A percentile compares a stretch with the other conserved stretches of the same genome.
These are phyloP conservation scores for Colletotrichum euphorbiae DNA, from an alignment of 2,329 filamentous ascomycete species.

Conservation along the genomic window DNA sequence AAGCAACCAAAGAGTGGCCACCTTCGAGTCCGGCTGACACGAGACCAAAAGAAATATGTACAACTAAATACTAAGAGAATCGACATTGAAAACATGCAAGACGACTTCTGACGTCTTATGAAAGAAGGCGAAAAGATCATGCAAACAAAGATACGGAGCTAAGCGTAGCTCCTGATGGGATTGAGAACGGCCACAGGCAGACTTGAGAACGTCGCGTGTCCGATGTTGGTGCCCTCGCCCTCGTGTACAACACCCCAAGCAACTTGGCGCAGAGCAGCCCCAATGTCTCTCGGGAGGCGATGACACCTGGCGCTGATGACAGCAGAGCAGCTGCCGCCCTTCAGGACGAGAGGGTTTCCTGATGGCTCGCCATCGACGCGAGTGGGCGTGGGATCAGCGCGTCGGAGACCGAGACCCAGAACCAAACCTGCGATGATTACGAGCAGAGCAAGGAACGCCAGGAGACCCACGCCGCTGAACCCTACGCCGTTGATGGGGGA, in stretches of 20 bases:
- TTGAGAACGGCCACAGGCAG: conserved; percentile 50
- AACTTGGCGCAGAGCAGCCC: conserved; percentile 53
- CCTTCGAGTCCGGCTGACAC: not conserved
- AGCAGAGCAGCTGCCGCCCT: conserved; percentile 62
- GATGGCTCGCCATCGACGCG: conserved; percentile 50
- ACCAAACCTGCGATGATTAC: conserved; percentile 49
- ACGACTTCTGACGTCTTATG: not conserved
- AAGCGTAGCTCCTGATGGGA: conserved; percentile 54
- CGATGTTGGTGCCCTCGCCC: conserved; percentile 51
- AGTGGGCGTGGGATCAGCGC: conserved; percentile 51
- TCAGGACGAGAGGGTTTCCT: conserved; percentile 62
- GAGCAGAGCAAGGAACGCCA: conserved; percentile 56
- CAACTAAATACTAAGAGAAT: conserved; percentile 2
- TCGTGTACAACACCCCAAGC: conserved; percentile 61
- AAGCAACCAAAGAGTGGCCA: not conserved
- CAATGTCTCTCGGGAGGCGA: conserved; percentile 46
- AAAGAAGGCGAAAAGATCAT: not conserved
- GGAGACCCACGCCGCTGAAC: conserved; percentile 57
- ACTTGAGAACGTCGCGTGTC: conserved; percentile 59
- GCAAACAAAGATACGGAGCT: not conserved
- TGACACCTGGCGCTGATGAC: conserved; percentile 64
- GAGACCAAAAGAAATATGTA: conserved; percentile 16
- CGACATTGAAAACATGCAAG: not conserved
- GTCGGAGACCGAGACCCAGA: conserved; percentile 54
- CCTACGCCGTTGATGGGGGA: conserved; percentile 49